Percentiles rank a stretch among this genome's conserved stretches.
These are phyloP conservation scores for Reticulascus tulasneorum DNA, from an alignment of 2,329 filamentous ascomycete genomes.

Conservation along the genomic window DNA sequence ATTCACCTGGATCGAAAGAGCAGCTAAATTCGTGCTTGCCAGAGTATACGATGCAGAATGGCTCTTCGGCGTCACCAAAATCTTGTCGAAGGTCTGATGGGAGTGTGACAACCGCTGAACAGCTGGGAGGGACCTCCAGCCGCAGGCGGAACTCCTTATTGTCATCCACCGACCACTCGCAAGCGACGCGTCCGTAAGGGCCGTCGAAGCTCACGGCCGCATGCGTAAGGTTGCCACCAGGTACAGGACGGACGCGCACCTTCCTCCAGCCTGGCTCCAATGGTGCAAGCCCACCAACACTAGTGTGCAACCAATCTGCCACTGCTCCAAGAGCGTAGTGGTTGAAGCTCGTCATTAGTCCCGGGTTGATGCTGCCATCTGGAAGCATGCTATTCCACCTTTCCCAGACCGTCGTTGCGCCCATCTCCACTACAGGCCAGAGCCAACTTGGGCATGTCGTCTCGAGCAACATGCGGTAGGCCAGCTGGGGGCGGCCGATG, in stretches of 20 bases:
- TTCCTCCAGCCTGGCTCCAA: slow-evolving; percentile 19
- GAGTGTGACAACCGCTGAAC: slow-evolving; percentile 5
- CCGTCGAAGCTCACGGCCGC: slow-evolving; percentile 8
- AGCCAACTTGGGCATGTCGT: slow-evolving; percentile 31
- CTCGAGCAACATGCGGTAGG: slow-evolving; percentile 33
- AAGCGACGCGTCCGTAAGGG: slow-evolving; percentile 5
- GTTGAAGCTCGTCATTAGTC: slow-evolving; percentile 37
- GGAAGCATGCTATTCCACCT: slow-evolving; percentile 36
- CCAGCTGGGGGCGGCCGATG: slow-evolving; percentile 13
- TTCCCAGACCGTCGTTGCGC: slow-evolving; percentile 38
- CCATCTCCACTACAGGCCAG: slow-evolving; percentile 31
- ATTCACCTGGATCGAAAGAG: slow-evolving; percentile 4
- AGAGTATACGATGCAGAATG: background rate
- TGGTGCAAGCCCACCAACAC: slow-evolving; percentile 18
- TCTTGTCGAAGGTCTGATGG: slow-evolving; percentile 3
- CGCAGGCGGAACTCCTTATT: slow-evolving; percentile 1
- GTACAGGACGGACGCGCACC: slow-evolving; percentile 7
- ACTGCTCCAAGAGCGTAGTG: slow-evolving; percentile 37
- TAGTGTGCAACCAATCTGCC: slow-evolving; percentile 30
- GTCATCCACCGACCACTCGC: slow-evolving; percentile 2
- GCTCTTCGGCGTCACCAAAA: background rate
- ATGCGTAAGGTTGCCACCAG: slow-evolving; percentile 9
- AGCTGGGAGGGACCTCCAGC: slow-evolving; percentile 6
- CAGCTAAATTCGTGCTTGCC: slow-evolving; percentile 9
- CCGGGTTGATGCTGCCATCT: slow-evolving; percentile 31